Evolutionary conservation across 495 filamentous ascomycete genomes (phyloP), one percentile per base, ranked within the genome.

Genomic region (Penicillium paradoxum): DNA sequence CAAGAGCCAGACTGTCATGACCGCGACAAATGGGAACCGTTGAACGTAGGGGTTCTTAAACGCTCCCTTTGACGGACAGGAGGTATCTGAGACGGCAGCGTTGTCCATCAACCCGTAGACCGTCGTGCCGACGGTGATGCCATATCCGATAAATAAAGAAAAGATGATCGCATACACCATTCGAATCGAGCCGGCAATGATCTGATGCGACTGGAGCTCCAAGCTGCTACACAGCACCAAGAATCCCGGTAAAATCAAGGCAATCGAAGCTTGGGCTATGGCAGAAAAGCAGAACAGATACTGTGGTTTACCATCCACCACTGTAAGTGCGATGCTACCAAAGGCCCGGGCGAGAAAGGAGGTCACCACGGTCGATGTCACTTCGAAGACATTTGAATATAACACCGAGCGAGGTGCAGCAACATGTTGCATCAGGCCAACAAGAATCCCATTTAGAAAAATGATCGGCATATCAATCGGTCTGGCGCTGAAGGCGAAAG

Each of bases 151-250:
- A 67, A 96, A 93, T 4, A 96, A 76, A 1, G 91, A 90, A 68
- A 96, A 96, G 52, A 96, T 90, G 56, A 96, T 85, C 3, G 91
- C 88, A 56, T 95, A 95, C 2, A 97, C 88, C 86, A 96, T 91
- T 38, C 91, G 86, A 34, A 96, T 88, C 7, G 87, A 90, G 2
- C 91, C 91, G n/a, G 91, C 89, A 9, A 95, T 86, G 51, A 97
- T 83, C 51, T 86, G 83, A 33, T 81, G 79, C 4, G 85, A 90
- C 64, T 96, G 91, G 0, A 97, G 79, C 61, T 97, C 91, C 8
- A 97, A 75, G 40, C 81, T 84, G 21, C 83, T 86, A 64, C 87
- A 89, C 37, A 93, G 73, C n/a, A 92, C 86, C 24, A 83, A 80
- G 62, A 89, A 91, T 1, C 91, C 91, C 0, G 91, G 91, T 6